Conservation (phyloP, 2,329 filamentous ascomycete species). For the Endothia cerciana region DNA sequence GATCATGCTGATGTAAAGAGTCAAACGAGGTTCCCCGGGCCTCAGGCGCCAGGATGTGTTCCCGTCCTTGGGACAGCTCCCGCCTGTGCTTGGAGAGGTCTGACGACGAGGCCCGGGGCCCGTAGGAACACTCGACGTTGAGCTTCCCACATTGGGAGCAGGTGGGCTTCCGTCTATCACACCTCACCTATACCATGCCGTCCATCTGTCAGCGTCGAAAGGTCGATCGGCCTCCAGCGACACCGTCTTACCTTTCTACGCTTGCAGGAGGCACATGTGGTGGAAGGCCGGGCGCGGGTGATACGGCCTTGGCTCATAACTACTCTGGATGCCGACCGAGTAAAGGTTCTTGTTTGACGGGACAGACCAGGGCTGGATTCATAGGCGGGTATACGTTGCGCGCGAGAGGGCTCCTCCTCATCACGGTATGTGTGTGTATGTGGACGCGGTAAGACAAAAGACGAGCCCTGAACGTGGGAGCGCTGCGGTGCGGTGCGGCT, state of each 20-base stretch:
- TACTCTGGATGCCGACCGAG: too few species aligned
- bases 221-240: neutral
- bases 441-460: neutral
- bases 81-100: neutral
- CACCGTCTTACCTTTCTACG: conserved; percentile 1
- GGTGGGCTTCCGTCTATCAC: neutral
- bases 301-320: neutral
- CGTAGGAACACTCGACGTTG: neutral
- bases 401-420: too few species aligned
- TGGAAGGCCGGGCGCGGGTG: conserved; percentile 1
- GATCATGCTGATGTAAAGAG: neutral
- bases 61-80: neutral
- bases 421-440: neutral
- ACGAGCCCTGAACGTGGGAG: neutral
- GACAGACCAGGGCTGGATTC: too few species aligned
- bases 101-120: neutral
- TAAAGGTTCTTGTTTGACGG: too few species aligned
- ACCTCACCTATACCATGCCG: neutral
- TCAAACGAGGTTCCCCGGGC: neutral
- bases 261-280: neutral
- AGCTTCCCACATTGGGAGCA: neutral
- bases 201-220: neutral
- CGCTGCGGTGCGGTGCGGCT: too few species aligned
- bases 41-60: neutral
- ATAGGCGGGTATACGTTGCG: too few species aligned